These are phyloP conservation scores for Heritiera littoralis DNA, from an alignment of 345 rosid species.

Conservation along the genomic window DNA sequence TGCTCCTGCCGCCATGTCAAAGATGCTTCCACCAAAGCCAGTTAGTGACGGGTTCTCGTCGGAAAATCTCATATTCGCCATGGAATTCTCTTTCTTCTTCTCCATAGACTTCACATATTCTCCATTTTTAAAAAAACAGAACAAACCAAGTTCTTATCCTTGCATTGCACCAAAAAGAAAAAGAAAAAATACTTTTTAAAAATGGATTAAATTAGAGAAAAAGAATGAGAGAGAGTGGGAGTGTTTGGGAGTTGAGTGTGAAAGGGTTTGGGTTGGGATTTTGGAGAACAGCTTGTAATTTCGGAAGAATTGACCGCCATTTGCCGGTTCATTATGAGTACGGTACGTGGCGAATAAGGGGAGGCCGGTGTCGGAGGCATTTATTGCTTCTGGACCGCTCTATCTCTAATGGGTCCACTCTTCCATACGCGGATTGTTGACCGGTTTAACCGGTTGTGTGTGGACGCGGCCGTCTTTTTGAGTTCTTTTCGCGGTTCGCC, in stretches of 20 bases:
- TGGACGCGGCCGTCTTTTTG: slow-evolving; percentile 16
- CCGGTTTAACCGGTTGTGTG: slow-evolving; percentile 45
- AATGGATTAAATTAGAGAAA: background rate
- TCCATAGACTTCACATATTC: slow-evolving; percentile 42
- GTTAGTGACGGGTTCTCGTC: slow-evolving; percentile 47
- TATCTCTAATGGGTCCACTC: slow-evolving; percentile 22
- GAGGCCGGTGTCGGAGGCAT: slow-evolving; percentile 53
- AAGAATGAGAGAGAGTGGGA: slow-evolving; percentile 2
- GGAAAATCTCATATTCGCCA: slow-evolving; percentile 46
- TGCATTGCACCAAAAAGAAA: background rate
- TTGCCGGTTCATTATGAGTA: slow-evolving; percentile 48
- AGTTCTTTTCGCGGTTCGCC: slow-evolving; percentile 32
- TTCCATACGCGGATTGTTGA: slow-evolving; percentile 38
- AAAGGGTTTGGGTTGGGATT: slow-evolving; percentile 37
- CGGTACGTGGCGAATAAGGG: slow-evolving; percentile 30
- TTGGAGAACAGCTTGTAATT: slow-evolving; percentile 67
- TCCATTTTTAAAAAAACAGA: background rate
- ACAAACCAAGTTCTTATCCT: background rate
- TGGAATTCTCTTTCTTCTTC: slow-evolving; percentile 38
- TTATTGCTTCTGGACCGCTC: slow-evolving; percentile 45
- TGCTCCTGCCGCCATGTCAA: slow-evolving; percentile 44
- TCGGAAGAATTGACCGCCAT: slow-evolving; percentile 52
- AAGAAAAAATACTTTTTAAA: no score
- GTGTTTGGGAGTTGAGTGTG: slow-evolving; percentile 42
- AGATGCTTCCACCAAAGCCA: slow-evolving; percentile 46